Conservation (phyloP, 176 grass and related monocot genomes). For the Avena eriantha region DNA sequence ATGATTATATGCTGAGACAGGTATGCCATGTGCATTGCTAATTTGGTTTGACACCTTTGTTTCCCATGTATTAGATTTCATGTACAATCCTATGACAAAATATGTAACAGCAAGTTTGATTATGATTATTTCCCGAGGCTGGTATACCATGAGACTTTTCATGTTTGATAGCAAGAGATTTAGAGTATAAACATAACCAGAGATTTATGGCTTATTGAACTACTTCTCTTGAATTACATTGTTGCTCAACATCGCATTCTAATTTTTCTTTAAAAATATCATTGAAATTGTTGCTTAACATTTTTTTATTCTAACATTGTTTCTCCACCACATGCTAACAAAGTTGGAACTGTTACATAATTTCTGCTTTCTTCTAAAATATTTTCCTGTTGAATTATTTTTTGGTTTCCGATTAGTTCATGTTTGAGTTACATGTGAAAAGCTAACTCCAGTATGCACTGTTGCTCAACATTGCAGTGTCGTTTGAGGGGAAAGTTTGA, state of each 20-base stretch:
- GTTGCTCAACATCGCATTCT: background rate
- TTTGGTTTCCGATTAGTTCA: background rate
- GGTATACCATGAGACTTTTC: slow-evolving; percentile 38
- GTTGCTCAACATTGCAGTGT: slow-evolving; percentile 55
- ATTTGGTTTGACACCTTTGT: slow-evolving; percentile 28
- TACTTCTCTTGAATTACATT: background rate
- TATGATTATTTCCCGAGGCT: slow-evolving; percentile 80
- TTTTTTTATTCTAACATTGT: background rate
- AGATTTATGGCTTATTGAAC: background rate
- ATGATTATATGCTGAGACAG: slow-evolving; percentile 89
- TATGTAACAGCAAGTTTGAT: slow-evolving; percentile 57
- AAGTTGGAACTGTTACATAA: background rate
- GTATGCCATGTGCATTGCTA: slow-evolving; percentile 44
- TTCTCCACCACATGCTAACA: background rate
- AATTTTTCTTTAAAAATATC: background rate
- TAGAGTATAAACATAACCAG: slow-evolving; percentile 8
- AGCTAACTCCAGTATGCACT: slow-evolving; percentile 5
- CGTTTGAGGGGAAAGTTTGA: slow-evolving; percentile 77
- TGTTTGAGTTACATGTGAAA: background rate
- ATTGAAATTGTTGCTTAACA: background rate
- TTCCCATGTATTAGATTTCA: slow-evolving; percentile 77
- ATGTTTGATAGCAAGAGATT: background rate
- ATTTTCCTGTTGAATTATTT: slow-evolving; percentile 21
- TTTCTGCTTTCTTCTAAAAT: background rate
- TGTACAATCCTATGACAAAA: slow-evolving; percentile 57